Percentiles rank a stretch among this genome's conserved stretches.
phyloP scores from a whole-genome alignment of 495 filamentous ascomycete species.

The Niebla homalea region DNA sequence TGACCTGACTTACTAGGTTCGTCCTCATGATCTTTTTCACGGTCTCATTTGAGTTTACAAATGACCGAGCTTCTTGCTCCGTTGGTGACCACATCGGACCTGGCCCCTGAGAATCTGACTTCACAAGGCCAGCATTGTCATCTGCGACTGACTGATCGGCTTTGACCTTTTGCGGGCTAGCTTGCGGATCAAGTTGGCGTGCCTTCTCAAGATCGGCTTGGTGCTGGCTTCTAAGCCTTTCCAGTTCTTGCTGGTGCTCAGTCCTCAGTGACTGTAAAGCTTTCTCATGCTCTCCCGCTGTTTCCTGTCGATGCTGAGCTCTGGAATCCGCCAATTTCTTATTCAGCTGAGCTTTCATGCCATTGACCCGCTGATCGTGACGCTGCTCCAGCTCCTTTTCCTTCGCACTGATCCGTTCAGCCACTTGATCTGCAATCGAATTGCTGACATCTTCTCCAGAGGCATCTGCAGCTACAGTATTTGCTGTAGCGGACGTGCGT shows the following conservation, averaged over 20 bases:
- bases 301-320: constrained; percentile 32
- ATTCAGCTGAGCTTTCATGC: constrained; percentile 57
- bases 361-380: constrained; percentile 52
- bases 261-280: constrained; percentile 24
- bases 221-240: constrained; percentile 52
- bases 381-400: constrained; percentile 24
- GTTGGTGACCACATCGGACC: constrained; percentile 26
- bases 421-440: constrained; percentile 23
- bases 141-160: background rate
- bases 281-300: constrained; percentile 32
- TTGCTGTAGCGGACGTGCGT: constrained; percentile 18
- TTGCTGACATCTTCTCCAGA: constrained; percentile 16
- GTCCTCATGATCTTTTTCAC: constrained; percentile 49
- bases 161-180: background rate
- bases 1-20: constrained; percentile 51
- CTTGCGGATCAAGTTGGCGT: constrained; percentile 1
- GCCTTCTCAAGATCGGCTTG: constrained; percentile 37
- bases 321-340: constrained; percentile 53
- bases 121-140: background rate
- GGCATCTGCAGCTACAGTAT: constrained; percentile 10
- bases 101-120: constrained; percentile 17
- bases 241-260: constrained; percentile 45
- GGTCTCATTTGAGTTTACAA: constrained; percentile 50
- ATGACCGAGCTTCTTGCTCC: constrained; percentile 50
- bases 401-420: constrained; percentile 23